These are phyloP conservation scores for Akanthomyces dipterigenus DNA, from an alignment of 2,329 filamentous ascomycete species.

Conservation along the genomic window DNA sequence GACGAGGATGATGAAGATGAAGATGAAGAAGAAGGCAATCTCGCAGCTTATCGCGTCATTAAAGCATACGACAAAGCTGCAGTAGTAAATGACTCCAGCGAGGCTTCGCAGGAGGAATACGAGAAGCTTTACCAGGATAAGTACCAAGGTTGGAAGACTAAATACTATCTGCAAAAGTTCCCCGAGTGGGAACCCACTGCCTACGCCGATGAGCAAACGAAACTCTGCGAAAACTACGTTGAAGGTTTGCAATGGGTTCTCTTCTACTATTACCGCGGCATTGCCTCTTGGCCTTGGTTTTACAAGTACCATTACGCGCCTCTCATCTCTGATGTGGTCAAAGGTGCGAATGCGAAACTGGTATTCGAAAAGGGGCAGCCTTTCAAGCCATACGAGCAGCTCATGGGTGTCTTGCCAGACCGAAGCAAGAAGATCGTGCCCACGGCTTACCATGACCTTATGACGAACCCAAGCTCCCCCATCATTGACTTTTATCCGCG, in stretches of 20 bases:
- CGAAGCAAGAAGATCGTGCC: slow-evolving; percentile 97
- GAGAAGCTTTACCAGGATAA: slow-evolving; percentile 84
- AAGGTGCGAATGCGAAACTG: slow-evolving; percentile 78
- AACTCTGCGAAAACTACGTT: slow-evolving; percentile 91
- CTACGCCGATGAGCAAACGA: slow-evolving; percentile 66
- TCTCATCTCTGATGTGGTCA: slow-evolving; percentile 93
- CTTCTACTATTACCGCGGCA: slow-evolving; percentile 95
- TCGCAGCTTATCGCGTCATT: slow-evolving; percentile 78
- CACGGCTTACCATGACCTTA: slow-evolving; percentile 76
- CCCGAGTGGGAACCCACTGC: slow-evolving; percentile 75
- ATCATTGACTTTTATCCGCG: slow-evolving; percentile 98
- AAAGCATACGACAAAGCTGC: slow-evolving; percentile 87
- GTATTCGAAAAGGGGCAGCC: slow-evolving; percentile 92
- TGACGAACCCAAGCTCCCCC: slow-evolving; percentile 83
- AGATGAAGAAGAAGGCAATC: slow-evolving; percentile 72
- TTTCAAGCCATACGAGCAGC: slow-evolving; percentile 89
- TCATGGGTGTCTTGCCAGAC: slow-evolving; percentile 97
- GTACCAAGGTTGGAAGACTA: slow-evolving; percentile 88
- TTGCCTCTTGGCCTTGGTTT: slow-evolving; percentile 98
- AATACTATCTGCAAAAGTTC: slow-evolving; percentile 88
- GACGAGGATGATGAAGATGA: slow-evolving; percentile 56
- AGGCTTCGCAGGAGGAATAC: slow-evolving; percentile 72
- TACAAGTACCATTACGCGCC: slow-evolving; percentile 96
- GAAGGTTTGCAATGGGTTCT: slow-evolving; percentile 97
- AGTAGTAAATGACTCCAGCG: slow-evolving; percentile 70